Percentiles rank a stretch among this genome's conserved stretches.
phyloP scores from a whole-genome alignment of 768 basidiomycete genomes.

The Russula compacta region DNA sequence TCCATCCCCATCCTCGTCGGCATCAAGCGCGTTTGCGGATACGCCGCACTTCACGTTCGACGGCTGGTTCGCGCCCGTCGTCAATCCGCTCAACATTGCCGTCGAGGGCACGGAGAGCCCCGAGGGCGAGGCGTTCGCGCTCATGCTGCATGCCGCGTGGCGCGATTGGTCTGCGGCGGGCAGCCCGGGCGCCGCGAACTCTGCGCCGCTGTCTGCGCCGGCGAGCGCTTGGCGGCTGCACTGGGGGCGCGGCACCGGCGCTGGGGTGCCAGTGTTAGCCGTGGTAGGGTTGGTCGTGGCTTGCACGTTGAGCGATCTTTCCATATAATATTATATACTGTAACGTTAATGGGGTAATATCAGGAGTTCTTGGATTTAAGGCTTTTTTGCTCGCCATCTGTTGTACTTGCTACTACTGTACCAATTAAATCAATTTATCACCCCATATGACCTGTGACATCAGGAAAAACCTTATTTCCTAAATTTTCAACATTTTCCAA shows the following conservation, averaged over 20 bases:
- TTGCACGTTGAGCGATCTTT: not conserved
- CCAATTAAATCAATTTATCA: too few relatives aligned
- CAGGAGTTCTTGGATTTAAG: not conserved
- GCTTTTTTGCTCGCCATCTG: not conserved
- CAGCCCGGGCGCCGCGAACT: conserved; percentile 31
- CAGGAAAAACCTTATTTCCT: too few relatives aligned
- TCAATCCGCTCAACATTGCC: conserved; percentile 53
- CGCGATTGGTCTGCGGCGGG: conserved; percentile 61
- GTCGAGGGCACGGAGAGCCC: conserved; percentile 46
- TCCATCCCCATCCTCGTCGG: not conserved
- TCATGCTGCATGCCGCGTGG: conserved; percentile 68
- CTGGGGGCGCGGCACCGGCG: not conserved
- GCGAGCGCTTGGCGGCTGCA: too few relatives aligned
- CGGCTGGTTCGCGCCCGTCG: conserved; percentile 68
- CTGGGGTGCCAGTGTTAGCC: not conserved
- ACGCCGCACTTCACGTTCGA: conserved; percentile 40
- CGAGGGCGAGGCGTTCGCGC: conserved; percentile 72
- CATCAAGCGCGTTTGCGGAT: not conserved
- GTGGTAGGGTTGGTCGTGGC: not conserved
- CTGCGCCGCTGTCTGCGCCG: not conserved
- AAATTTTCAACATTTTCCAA: too few relatives aligned
- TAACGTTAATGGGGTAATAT: not conserved
- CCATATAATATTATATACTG: not conserved
- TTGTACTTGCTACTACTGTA: too few relatives aligned
- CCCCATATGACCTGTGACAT: too few relatives aligned